A percentile compares a stretch with the other conserved stretches of the same genome.
These are phyloP conservation scores for Fusarium tricinctum DNA, from an alignment of 2,329 filamentous ascomycete species.

Conservation along the genomic window DNA sequence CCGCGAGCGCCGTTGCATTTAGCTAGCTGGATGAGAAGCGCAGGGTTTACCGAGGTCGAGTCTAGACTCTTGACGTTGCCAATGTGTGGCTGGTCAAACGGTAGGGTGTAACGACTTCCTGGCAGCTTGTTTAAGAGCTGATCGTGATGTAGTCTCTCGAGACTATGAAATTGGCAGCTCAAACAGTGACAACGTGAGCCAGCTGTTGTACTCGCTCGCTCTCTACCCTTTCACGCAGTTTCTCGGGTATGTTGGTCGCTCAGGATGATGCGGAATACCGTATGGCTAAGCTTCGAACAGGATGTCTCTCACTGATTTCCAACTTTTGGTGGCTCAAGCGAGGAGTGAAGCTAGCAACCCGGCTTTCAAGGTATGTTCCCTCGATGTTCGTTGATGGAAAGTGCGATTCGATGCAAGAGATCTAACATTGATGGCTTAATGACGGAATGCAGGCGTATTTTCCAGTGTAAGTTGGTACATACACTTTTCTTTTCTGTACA, in stretches of 20 bases:
- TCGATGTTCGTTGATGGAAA: conserved; percentile 1
- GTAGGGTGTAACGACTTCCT: conserved; percentile 58
- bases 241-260: conserved; percentile 57
- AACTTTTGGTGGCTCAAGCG: conserved; percentile 69
- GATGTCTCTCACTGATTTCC: conserved; percentile 70
- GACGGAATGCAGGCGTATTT: conserved; percentile 68
- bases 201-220: conserved; percentile 67
- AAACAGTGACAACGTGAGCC: conserved; percentile 68
- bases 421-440: conserved; percentile 15
- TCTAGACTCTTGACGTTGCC: conserved; percentile 75
- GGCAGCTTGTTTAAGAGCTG: conserved; percentile 5
- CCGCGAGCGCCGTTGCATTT: conserved; percentile 74
- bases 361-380: conserved; percentile 65
- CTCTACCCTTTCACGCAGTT: conserved; percentile 69
- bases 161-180: conserved; percentile 66
- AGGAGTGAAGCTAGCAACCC: conserved; percentile 66
- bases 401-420: not conserved
- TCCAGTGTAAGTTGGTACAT: conserved; percentile 64
- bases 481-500: not conserved
- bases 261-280: not conserved
- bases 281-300: conserved; percentile 53
- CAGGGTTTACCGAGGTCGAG: conserved; percentile 78
- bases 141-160: conserved; percentile 59
- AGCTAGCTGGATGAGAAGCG: conserved; percentile 68
- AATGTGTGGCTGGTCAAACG: conserved; percentile 76